Percentiles rank a stretch among this genome's conserved stretches.
Evolutionary conservation across 306 rosid genomes (phyloP).

Genomic region (Lathyrus sativus): DNA sequence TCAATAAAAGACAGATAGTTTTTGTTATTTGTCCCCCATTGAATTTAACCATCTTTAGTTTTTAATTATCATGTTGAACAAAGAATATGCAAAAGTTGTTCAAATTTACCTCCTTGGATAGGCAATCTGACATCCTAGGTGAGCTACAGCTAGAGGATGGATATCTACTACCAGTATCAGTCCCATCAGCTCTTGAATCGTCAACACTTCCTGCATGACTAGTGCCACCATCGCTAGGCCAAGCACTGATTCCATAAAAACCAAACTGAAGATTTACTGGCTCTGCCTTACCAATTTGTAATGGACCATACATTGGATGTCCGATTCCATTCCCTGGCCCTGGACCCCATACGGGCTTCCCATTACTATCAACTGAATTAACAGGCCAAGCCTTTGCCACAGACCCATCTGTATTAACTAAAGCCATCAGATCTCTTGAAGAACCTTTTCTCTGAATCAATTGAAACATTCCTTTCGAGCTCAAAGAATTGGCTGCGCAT

Average conservation of each 20-base stretch:
- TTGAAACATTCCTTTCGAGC: constrained; percentile 95
- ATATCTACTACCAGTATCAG: constrained; percentile 79
- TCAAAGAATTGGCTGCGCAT: constrained; percentile 83
- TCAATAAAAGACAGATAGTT: neutral
- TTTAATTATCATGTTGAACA: constrained; percentile 20
- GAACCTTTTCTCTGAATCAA: constrained; percentile 94
- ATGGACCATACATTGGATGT: constrained; percentile 59
- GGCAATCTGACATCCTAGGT: constrained; percentile 75
- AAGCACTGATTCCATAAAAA: constrained; percentile 89
- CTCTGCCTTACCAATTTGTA: constrained; percentile 69
- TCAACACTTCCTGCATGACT: constrained; percentile 90
- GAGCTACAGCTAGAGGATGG: constrained; percentile 91
- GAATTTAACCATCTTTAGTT: neutral
- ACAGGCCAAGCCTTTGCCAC: constrained; percentile 99
- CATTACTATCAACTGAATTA: constrained; percentile 65
- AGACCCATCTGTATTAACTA: constrained; percentile 88
- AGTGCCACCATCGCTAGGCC: constrained; percentile 91
- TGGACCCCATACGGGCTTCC: constrained; percentile 63
- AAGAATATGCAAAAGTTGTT: neutral
- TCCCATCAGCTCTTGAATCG: constrained; percentile 80
- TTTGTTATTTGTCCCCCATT: neutral
- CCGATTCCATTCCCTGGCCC: constrained; percentile 53
- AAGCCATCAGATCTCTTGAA: constrained; percentile 83
- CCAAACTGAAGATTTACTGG: constrained; percentile 97
- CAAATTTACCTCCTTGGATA: constrained; percentile 74